Base-by-base conservation (phyloP, 2,329 filamentous ascomycete genomes). In the Gnomoniopsis smithogilvyi region DNA sequence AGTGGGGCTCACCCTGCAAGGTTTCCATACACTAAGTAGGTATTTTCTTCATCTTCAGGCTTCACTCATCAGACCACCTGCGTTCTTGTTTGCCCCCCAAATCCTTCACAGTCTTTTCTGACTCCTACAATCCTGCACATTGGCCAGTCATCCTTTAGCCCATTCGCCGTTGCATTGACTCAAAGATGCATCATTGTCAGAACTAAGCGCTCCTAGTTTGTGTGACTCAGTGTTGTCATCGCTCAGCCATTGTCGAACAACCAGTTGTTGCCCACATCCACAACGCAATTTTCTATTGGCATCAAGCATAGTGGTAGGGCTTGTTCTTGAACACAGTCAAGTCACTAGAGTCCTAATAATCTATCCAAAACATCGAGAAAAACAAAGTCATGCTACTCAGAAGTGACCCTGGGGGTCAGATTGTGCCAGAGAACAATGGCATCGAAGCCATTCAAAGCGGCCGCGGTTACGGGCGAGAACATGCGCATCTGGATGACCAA, bases 361-460 rank as follows among this genome's bases (percentile, higher is more conserved):
- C 38, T 43, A 30, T 49, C 56, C 21, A 21, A 58, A 58, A 47
- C 38, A 12, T 3, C 24, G 24, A 45, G 21, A 17, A 24, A 34
- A n/a, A 38, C 14, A 50, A 54, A 52, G 51, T 22, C 43, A 62
- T 62, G 60, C 57, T 60, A 24, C 60, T 62, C 46, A 56, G 47
- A 57, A 56, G 54, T 45, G 54, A 55, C 41, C 50, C 26, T 6
- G 53, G 50, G 45, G 45, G 54, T 52, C 60, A 51, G 33, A 54
- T 60, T 46, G 60, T 62, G 36, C 53, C 58, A 21, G 57, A 53
- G 33, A 51, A 62, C 54, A 57, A 48, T 54, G 38, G 45, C 6
- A 17, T 45, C 33, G 49, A 22, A 51, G 30, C 51, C 50, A 47
- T 41, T 41, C 43, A 49, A 34, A 26, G 50, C 45, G 38, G 38